phyloP scores from a whole-genome alignment of 108 stramenopile species.

The Fragilariopsis cylindrus region DNA sequence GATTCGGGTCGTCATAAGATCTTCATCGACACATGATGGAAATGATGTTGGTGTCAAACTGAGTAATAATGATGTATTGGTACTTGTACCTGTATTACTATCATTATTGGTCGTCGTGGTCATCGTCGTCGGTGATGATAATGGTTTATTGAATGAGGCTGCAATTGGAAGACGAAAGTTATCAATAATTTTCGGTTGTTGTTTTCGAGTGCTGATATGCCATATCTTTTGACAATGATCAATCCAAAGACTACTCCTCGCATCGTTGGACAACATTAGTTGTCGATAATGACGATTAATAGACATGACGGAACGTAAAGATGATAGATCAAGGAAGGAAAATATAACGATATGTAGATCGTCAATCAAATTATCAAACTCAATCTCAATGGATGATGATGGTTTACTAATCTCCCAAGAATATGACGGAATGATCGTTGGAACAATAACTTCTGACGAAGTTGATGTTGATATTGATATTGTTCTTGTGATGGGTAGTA shows the following conservation, averaged over 20 bases:
- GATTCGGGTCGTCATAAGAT: neutral
- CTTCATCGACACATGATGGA: constrained; percentile 28
- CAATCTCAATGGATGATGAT: neutral
- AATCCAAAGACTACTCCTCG: constrained; percentile 19
- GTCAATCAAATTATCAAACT: constrained; percentile 3
- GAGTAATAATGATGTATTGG: constrained; percentile 32
- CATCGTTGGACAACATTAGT: constrained; percentile 24
- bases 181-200: neutral
- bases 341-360: constrained; percentile 32
- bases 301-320: constrained; percentile 17
- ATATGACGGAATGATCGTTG: constrained; percentile 11
- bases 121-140: neutral
- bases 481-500: neutral
- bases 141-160: neutral
- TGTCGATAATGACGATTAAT: constrained; percentile 26
- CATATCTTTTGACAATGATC: constrained; percentile 15
- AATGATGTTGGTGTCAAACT: constrained; percentile 20
- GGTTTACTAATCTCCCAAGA: constrained; percentile 8
- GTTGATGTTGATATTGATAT: neutral
- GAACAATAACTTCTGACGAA: neutral
- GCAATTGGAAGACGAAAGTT: constrained; percentile 26
- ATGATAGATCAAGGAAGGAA: constrained; percentile 29
- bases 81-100: neutral
- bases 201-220: constrained; percentile 9
- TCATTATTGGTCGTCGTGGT: neutral